These are phyloP conservation scores for Leccinum ambiguum DNA, from an alignment of 1,284 basidiomycete species.

Conservation along the genomic window DNA sequence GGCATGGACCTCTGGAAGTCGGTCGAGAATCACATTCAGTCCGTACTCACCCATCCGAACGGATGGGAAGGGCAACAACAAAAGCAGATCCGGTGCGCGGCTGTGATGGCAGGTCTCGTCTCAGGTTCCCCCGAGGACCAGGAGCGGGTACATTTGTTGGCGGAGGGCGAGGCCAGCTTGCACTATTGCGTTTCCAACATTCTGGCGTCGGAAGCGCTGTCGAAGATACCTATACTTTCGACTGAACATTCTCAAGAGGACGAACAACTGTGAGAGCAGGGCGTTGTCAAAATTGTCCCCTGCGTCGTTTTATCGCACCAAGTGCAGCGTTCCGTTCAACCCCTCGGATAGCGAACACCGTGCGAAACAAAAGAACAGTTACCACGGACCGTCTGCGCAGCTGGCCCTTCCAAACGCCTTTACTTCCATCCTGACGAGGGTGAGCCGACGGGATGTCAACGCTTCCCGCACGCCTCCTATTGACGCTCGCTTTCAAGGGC, in stretches of 20 bases:
- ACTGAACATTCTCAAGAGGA: conserved; percentile 21
- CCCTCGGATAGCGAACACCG: conserved; percentile 36
- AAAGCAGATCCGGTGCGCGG: conserved; percentile 39
- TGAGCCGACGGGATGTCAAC: conserved; percentile 12
- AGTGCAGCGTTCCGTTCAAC: conserved; percentile 32
- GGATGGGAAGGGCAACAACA: conserved; percentile 47
- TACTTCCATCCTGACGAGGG: conserved; percentile 32
- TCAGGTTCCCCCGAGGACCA: conserved; percentile 30
- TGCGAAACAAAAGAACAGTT: conserved; percentile 24
- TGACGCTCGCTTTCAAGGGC: conserved; percentile 26
- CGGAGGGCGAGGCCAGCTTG: conserved; percentile 51
- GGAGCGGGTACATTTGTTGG: conserved; percentile 42
- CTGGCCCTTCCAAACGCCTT: conserved; percentile 30
- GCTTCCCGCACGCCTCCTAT: background rate
- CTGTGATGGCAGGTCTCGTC: conserved; percentile 34
- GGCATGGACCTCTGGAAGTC: conserved; percentile 41
- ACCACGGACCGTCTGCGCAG: conserved; percentile 25
- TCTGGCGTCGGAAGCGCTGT: conserved; percentile 33
- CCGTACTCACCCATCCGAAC: conserved; percentile 43
- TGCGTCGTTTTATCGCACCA: conserved; percentile 25
- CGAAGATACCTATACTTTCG: conserved; percentile 29
- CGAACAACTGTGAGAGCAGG: conserved; percentile 30
- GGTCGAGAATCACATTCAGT: conserved; percentile 33
- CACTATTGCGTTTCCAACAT: conserved; percentile 45
- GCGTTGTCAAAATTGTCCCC: conserved; percentile 40